Base-by-base conservation (phyloP, 192 early-diverging fungal species). In the Gryganskiella cystojenkinii region DNA sequence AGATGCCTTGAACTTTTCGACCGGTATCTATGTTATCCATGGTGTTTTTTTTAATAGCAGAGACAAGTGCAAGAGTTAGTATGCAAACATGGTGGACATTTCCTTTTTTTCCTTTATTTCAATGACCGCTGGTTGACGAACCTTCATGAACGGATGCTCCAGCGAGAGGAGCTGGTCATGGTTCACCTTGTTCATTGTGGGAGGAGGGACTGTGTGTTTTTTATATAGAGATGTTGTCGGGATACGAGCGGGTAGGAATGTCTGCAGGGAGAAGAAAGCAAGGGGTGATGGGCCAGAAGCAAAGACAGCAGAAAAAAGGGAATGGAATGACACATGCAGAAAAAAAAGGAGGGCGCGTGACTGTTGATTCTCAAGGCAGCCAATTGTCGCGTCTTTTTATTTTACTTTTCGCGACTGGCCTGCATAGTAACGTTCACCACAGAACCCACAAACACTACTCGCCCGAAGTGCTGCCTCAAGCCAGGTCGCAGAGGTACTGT, bases 91-190 rank as follows among this genome's bases (percentile, higher is more conserved):
- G 11, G 14, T n/a, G 14, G 14, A 52, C 15, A 42, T 47, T 68
- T 58, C 45, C 35, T 49, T 19, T 44, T 25, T 51, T 56, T 40
- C 70, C 74, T 35, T 58, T 7, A 27, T 55, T 57, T 24, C 34
- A 9, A 22, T 24, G 43, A 46, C 4, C 56, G 25, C 42, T 25
- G 19, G 10, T 25, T 49, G 5, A 56, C 66, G 47, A 83, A 93
- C 97, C 90, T 95, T 96, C 51, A 99, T 85, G 60, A 99, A 92
- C 1, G 96, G 90, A 79, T 97, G 93, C 83, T 99, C 98, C 35
- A 99, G 87, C 34, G 87, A 90, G 52, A 99, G 83, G 66, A 97
- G 85, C n/a, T 92, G 88, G 47, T 93, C 91, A 61, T 85, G 84
- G 55, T 90, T 91, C 62, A 91, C 74, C 70, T 86, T 90, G 72